A percentile compares a stretch with the other conserved stretches of the same genome.
These are phyloP conservation scores for Pichia sp. DNA, from an alignment of 1,139 yeast species.

Conservation along the genomic window DNA sequence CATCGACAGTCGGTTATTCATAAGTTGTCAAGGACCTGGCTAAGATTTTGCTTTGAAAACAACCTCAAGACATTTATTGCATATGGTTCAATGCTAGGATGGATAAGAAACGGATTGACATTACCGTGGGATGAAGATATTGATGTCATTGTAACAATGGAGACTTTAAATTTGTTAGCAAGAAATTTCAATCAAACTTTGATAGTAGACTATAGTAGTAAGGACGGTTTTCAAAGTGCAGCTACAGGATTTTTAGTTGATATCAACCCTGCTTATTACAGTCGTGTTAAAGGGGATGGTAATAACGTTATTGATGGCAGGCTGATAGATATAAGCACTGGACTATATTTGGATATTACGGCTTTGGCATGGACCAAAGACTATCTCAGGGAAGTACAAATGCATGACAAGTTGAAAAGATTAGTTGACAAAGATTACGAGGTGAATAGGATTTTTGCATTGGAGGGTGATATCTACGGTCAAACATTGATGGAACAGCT, in stretches of 20 bases:
- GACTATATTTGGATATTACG: constrained; percentile 58
- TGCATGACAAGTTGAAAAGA: constrained; percentile 26
- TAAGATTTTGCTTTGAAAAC: constrained; percentile 41
- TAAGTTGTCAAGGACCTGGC: constrained; percentile 50
- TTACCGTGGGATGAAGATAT: constrained; percentile 64
- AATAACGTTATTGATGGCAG: constrained; percentile 57
- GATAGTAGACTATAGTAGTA: constrained; percentile 39
- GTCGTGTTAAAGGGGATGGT: constrained; percentile 37
- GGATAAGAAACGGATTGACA: constrained; percentile 57
- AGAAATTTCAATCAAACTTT: constrained; percentile 44
- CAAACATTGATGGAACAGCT: constrained; percentile 16
- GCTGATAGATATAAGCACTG: constrained; percentile 51
- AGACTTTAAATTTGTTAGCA: constrained; percentile 40
- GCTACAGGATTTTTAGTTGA: constrained; percentile 48
- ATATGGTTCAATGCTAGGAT: constrained; percentile 57
- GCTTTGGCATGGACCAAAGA: constrained; percentile 39
- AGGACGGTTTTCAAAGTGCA: constrained; percentile 33
- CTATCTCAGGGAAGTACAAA: constrained; percentile 24
- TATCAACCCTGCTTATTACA: constrained; percentile 41
- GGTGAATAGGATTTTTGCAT: constrained; percentile 25
- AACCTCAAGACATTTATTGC: constrained; percentile 53
- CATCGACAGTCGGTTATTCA: constrained; percentile 41
- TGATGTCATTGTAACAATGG: constrained; percentile 51
- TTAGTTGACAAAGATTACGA: constrained; percentile 39
- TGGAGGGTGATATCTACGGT: constrained; percentile 16